These are phyloP conservation scores for Botrytis deweyae DNA, from an alignment of 2,329 filamentous ascomycete species.

Conservation along the genomic window DNA sequence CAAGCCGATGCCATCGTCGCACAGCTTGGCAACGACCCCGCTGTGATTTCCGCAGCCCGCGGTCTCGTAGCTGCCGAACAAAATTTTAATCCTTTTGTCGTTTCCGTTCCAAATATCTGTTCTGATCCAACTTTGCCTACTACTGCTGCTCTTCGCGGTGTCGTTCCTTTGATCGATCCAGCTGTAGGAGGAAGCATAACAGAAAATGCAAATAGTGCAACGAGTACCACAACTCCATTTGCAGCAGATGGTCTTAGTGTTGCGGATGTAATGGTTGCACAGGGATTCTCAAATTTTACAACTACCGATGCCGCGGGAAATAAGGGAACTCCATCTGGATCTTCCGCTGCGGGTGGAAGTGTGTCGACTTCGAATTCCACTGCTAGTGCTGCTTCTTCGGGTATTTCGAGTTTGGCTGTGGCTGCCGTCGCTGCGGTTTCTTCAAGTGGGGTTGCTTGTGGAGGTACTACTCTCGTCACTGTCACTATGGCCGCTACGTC, in stretches of 20 bases:
- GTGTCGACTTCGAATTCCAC: not conserved
- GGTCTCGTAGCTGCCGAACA: constrained; percentile 66
- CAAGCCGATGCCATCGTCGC: constrained; percentile 64
- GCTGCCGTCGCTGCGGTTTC: constrained; percentile 22
- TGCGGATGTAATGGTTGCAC: constrained; percentile 59
- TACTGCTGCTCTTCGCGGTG: constrained; percentile 60
- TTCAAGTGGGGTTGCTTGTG: constrained; percentile 23
- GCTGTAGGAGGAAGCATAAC: constrained; percentile 55
- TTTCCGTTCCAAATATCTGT: constrained; percentile 61
- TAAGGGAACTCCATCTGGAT: constrained; percentile 39
- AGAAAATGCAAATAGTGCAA: constrained; percentile 59
- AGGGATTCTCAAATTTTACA: constrained; percentile 64
- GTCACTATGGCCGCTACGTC: constrained; percentile 6
- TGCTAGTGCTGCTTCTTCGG: not conserved
- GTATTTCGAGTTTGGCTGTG: constrained; percentile 22
- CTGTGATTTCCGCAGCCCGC: constrained; percentile 60
- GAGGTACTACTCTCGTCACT: constrained; percentile 30
- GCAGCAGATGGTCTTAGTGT: constrained; percentile 61
- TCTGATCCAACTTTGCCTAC: constrained; percentile 61
- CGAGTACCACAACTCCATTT: constrained; percentile 54
- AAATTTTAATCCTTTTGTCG: constrained; percentile 69
- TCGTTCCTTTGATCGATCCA: constrained; percentile 67
- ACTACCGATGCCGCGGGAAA: constrained; percentile 41
- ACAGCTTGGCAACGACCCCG: constrained; percentile 57
- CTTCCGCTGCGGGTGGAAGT: constrained; percentile 18